A percentile compares a stretch with the other conserved stretches of the same genome.
Evolutionary conservation across 306 rosid species (phyloP).

Genomic region (Sicyos baderoa): DNA sequence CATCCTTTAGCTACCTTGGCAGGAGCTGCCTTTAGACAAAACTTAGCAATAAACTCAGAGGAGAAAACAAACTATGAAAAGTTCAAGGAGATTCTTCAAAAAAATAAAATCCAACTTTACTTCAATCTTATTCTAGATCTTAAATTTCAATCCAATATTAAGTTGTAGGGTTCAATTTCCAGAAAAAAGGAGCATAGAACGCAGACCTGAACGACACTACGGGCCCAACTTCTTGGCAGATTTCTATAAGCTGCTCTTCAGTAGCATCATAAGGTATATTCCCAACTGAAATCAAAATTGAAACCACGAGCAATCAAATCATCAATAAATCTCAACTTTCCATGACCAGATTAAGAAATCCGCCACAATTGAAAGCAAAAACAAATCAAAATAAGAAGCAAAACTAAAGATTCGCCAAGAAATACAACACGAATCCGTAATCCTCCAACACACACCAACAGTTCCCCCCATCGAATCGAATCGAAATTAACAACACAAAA

Average conservation of each 20-base stretch:
- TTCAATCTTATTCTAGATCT: slow-evolving; percentile 12
- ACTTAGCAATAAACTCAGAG: not conserved
- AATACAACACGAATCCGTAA: not conserved
- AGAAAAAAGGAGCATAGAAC: not conserved
- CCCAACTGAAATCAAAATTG: slow-evolving; percentile 54
- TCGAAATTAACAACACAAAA: not conserved
- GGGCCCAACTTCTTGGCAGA: slow-evolving; percentile 98
- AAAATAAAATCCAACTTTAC: not conserved
- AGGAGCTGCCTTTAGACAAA: not conserved
- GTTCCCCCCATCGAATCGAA: slow-evolving; percentile 6
- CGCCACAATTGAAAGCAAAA: not conserved
- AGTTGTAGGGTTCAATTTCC: slow-evolving; percentile 7
- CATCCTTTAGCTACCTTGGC: not conserved
- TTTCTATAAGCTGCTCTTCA: slow-evolving; percentile 95
- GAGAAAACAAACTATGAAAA: not conserved
- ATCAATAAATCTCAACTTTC: not conserved
- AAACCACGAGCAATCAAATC: slow-evolving; percentile 7
- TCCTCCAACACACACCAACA: not conserved
- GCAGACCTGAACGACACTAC: slow-evolving; percentile 89
- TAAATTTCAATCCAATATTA: slow-evolving; percentile 6
- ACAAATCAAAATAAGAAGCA: not conserved
- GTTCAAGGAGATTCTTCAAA: too few relatives aligned
- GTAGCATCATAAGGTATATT: slow-evolving; percentile 97
- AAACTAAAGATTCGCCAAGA: not conserved
- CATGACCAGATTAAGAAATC: too few relatives aligned